Evolutionary conservation across 306 rosid species (phyloP), one percentile per base, ranked within the genome.

Genomic region (Cicer bijugum): DNA sequence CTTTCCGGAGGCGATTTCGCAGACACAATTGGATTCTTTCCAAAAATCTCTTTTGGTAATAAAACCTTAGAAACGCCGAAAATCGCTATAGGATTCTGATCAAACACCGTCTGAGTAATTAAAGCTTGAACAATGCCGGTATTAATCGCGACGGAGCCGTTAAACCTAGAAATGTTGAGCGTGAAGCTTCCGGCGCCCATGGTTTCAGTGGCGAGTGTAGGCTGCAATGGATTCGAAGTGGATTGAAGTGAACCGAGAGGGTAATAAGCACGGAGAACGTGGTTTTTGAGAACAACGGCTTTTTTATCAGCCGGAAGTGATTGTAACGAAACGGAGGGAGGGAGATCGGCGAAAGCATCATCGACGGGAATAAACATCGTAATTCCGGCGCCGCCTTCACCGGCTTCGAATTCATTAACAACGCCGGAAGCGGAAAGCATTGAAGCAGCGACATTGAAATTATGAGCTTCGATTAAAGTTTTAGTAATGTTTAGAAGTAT

Each of bases 311-410:
- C 99, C 0, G 99, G 82, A 2, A 92, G 83, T 0, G 99, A 95
- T 63, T 92, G 97, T 0, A 95, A 85, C n/a, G 78, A 69, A 4
- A 82, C 92, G 0, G 89, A 85, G 0, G 75, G 69, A 0, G 99
- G 97, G 0, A 95, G 87, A 59, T 86, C 79, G 4, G 97, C 89
- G 56, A 88, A 95, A 0, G 99, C 99, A 0, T 77, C 62, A 16
- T 95, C 99, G 0, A 88, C 86, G 0, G 99, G 99, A 7, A 95
- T 89, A 16, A 95, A 95, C 28, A 95, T 82, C 0, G 99, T 95
- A 46, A 95, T 95, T 19, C 99, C 99, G 0, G 97, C 95, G 0
- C 99, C 99, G 23, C 99, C 96, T 55, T 95, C 99, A 23, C 86
- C 97, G 1, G 89, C 90, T 63, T 95, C 97, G 79, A 95, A 90